Conservation (phyloP, 306 rosid species). For the Prunus armeniaca region DNA sequence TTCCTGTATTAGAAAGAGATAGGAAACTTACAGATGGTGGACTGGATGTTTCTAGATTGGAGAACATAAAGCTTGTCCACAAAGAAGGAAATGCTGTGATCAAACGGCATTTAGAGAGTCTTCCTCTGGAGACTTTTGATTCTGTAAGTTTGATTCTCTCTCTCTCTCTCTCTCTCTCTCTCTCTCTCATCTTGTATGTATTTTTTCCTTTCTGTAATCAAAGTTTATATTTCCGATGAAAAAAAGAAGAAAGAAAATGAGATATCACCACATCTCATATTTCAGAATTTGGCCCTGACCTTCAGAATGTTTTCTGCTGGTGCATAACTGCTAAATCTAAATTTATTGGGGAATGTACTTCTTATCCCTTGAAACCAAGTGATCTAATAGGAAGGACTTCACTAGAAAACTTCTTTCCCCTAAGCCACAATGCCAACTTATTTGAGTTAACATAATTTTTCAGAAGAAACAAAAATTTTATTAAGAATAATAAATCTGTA, state of each 20-base stretch:
- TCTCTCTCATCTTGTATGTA: neutral
- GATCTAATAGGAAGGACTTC: neutral
- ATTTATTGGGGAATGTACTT: neutral
- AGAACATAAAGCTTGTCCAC: constrained; percentile 85
- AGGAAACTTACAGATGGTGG: constrained; percentile 88
- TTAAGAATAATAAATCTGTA: neutral
- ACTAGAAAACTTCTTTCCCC: neutral
- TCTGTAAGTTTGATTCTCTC: constrained; percentile 56
- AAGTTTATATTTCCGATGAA: neutral
- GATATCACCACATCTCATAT: neutral
- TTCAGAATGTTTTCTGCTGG: constrained; percentile 14
- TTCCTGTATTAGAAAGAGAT: constrained; percentile 80
- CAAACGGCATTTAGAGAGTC: constrained; percentile 84
- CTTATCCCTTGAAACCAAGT: neutral
- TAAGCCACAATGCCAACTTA: neutral
- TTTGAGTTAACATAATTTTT: neutral
- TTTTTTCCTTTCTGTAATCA: neutral
- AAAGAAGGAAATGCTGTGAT: constrained; percentile 94
- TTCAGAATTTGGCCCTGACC: constrained; percentile 14
- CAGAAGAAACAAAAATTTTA: neutral
- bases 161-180: constrained; percentile 3
- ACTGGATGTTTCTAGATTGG: constrained; percentile 65
- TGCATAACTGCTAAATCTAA: constrained; percentile 1
- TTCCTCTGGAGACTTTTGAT: constrained; percentile 96
- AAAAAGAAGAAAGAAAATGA: neutral